Base-by-base conservation (phyloP, 1,139 yeast species). In the Candida tropicalis region DNA sequence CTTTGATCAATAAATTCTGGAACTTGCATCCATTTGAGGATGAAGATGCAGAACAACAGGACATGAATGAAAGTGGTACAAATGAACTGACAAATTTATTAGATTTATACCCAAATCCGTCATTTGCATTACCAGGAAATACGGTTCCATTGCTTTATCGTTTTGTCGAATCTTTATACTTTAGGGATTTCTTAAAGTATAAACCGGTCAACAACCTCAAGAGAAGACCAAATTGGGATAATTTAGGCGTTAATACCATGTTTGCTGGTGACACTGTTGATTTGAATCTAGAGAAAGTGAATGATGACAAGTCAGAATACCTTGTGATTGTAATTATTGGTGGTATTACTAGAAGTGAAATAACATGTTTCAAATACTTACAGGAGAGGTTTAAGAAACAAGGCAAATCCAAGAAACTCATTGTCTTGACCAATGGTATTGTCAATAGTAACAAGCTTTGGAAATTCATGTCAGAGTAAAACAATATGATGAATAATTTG, bases 301-400 rank as follows among this genome's bases (percentile, higher is more conserved):
- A 59, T 57, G 68, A 66, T 41, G 48, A 45, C 25, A 45, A 39
- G 22, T 40, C 45, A 25, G 70, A 72, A 57, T 78, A 77, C 40
- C 73, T 84, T 27, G 65, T 86, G 24, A 65, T 79, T 3, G 71
- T 72, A 24, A 56, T 78, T 44, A 60, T 88, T 33, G 96, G 96
- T 7, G 96, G 96, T 0, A 68, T 87, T n/a, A 86, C 96, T 0
- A 77, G 85, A 57, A 77, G 89, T 11, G 96, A 88, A 59, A 67
- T 87, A 10, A 75, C 88, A 10, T 82, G 89, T 15, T 69, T 87
- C 43, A 70, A 83, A 53, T 74, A 73, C 44, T 65, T 85, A 24
- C 79, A 84, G 42, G 63, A 66, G 41, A 64, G 66, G 42, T 58
- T 73, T 33, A 53, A 54, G 25, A 52, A 53, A 31, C 49, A 50